These are phyloP conservation scores for Tephrocybe sp. DNA, from an alignment of 768 basidiomycete species.

Conservation along the genomic window DNA sequence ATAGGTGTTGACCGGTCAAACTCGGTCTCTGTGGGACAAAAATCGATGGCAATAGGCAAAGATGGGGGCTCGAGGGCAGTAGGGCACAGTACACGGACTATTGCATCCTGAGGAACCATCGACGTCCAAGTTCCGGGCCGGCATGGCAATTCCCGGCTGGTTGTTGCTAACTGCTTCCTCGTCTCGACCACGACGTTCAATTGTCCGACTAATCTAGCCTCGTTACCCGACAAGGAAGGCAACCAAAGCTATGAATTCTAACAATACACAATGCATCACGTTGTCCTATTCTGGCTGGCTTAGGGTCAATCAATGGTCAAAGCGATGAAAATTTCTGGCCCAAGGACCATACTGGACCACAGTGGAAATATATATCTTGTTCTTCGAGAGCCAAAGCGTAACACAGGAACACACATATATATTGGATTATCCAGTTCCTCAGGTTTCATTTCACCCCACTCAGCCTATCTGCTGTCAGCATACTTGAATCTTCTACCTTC, in stretches of 20 bases:
- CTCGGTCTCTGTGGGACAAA: conserved; percentile 41
- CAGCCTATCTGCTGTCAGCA: background rate
- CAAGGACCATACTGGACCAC: background rate
- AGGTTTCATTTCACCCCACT: background rate
- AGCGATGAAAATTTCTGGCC: background rate
- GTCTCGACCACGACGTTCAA: background rate
- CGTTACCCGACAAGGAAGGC: background rate
- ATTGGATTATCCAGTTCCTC: background rate
- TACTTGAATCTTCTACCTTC: background rate
- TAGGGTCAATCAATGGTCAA: background rate
- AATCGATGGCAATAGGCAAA: no score
- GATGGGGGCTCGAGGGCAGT: no score
- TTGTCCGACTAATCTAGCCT: background rate
- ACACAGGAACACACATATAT: background rate
- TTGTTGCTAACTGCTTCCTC: no score
- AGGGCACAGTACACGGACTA: background rate
- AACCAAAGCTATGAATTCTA: background rate
- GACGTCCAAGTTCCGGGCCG: no score
- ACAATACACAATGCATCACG: background rate
- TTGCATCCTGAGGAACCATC: background rate
- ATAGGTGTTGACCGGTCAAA: conserved; percentile 69
- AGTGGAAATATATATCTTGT: background rate
- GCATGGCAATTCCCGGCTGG: no score
- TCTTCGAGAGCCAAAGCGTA: background rate
- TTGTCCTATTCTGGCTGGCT: background rate